Percentiles rank a stretch among this genome's conserved stretches.
Evolutionary conservation across 2,329 filamentous ascomycete species (phyloP).

Genomic region (Atkinsonella hypoxylon): DNA sequence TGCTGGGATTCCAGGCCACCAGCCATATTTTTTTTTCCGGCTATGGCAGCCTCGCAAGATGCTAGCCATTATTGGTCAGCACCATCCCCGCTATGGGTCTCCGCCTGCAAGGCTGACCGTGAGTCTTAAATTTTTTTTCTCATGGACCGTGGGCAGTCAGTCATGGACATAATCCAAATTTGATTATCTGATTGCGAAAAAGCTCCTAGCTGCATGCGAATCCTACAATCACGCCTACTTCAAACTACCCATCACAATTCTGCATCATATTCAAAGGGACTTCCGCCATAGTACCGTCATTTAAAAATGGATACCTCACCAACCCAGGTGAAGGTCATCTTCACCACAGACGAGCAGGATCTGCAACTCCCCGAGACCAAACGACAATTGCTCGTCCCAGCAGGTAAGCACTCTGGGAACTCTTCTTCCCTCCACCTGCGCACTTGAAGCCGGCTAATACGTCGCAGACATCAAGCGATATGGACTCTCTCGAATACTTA

Average conservation of each 20-base stretch:
- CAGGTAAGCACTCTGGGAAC: slow-evolving; percentile 27
- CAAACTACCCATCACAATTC: no score
- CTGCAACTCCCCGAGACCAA: slow-evolving; percentile 51
- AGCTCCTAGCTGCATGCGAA: no score
- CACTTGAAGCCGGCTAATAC: background rate
- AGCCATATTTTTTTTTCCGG: no score
- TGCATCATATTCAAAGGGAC: background rate
- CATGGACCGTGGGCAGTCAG: background rate
- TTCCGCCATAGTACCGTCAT: background rate
- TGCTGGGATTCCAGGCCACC: no score
- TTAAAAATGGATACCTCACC: slow-evolving; percentile 25
- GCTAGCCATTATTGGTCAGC: background rate
- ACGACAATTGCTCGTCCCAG: slow-evolving; percentile 49
- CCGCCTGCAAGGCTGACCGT: background rate
- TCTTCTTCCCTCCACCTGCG: background rate
- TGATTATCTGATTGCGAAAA: no score
- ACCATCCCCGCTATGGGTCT: background rate
- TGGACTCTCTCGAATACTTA: slow-evolving; percentile 58
- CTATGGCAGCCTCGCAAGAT: background rate
- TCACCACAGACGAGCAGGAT: slow-evolving; percentile 51
- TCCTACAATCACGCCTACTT: no score
- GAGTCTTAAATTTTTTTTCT: background rate
- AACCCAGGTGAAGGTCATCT: slow-evolving; percentile 54
- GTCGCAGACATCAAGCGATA: slow-evolving; percentile 53
- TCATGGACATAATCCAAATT: background rate